A percentile compares a stretch with the other conserved stretches of the same genome.
Evolutionary conservation across 202 grass and related monocot species (phyloP).

Genomic region (Dendrocalamus latiflorus): DNA sequence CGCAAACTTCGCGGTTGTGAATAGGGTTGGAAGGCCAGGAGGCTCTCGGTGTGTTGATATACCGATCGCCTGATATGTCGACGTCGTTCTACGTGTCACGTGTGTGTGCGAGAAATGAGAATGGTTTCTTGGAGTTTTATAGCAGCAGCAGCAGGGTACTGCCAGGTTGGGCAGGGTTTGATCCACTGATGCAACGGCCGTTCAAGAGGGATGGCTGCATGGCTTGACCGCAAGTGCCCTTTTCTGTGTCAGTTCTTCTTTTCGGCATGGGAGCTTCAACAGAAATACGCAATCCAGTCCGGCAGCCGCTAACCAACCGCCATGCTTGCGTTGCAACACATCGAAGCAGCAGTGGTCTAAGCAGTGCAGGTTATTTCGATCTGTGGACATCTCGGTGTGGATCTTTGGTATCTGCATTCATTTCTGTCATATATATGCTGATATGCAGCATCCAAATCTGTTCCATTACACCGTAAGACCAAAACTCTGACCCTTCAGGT

Average conservation of each 20-base stretch:
- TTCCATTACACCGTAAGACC: neutral
- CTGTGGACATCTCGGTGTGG: no score
- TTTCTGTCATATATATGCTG: neutral
- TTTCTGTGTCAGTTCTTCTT: neutral
- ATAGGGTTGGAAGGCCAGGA: neutral
- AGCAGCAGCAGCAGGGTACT: neutral
- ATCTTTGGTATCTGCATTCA: neutral
- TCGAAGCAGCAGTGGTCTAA: no score
- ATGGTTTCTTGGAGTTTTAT: neutral
- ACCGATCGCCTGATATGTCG: no score
- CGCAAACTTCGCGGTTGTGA: neutral
- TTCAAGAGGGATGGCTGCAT: neutral
- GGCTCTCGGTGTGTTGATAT: neutral
- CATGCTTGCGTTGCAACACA: no score
- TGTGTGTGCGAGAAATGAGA: neutral
- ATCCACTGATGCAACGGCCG: neutral
- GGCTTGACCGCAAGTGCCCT: neutral
- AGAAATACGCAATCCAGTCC: neutral
- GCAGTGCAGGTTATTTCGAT: no score
- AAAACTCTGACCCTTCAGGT: neutral
- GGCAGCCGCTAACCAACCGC: no score
- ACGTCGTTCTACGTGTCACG: neutral
- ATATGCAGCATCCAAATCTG: neutral
- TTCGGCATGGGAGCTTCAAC: slow-evolving; percentile 2
- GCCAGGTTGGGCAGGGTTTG: neutral